Evolutionary conservation across 1,284 basidiomycete species (phyloP), one percentile per base, ranked within the genome.

Genomic region (Ustilago xerochloae): DNA sequence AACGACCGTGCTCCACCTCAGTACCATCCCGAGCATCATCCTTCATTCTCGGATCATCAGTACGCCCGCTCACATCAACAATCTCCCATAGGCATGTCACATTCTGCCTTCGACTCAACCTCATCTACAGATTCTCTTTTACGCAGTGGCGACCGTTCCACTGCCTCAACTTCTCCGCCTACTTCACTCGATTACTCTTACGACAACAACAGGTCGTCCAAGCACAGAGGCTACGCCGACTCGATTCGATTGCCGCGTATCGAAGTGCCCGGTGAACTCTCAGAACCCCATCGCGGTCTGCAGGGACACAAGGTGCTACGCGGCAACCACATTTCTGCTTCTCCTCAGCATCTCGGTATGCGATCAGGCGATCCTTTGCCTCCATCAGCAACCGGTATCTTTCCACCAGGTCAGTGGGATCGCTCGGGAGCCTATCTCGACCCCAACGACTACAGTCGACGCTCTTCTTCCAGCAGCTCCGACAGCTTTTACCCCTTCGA

Each of bases 121-220:
- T 72, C 72, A 32, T 75, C 72, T 18, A 66, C 72, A 57, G 72
- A 75, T 55, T 75, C 72, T 18, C 59, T 75, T 32, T 38, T 65
- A 39, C 66, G 63, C 46, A 67, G 68, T 65, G 68, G 64, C 50
- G 73, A 66, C 63, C 72, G 73, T 22, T 75, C 72, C 63, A 63
- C 67, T 54, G 67, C 68, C 12, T 75, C 73, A 13, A 71, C 63
- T 33, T 75, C 67, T 22, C 63, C 67, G 26, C 66, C 72, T 28
- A 75, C 72, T 22, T 75, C 67, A 12, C 28, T 75, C 36, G 67
- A 71, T 55, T 49, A 39, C 6, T 70, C 67, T 2, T 59, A 67
- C 63, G 73, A 71, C 50, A 55, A 71, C 50, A 55, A 22, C 30
- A 41, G 65, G 24, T 52, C 60, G 26, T 45, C 35, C 39, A 64